Evolutionary conservation across 768 basidiomycete genomes (phyloP).

Genomic region (Leccinellum albellum): DNA sequence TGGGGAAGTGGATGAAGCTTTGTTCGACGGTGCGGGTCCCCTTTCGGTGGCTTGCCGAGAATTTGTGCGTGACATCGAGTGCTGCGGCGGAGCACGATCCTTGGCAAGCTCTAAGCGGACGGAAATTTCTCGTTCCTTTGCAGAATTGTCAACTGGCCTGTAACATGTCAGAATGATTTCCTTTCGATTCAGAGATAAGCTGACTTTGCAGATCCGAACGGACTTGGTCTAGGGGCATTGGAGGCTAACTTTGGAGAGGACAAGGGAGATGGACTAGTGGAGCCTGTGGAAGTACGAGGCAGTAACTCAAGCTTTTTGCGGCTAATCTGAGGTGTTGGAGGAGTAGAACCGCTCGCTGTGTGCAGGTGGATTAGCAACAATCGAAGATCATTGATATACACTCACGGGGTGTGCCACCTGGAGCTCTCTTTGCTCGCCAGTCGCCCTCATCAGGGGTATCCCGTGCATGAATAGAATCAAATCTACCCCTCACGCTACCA

Average conservation of each 20-base stretch:
- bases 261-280: constrained; percentile 68
- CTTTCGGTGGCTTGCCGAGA: constrained; percentile 48
- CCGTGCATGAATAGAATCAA: constrained; percentile 53
- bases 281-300: constrained; percentile 68
- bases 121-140: constrained; percentile 70
- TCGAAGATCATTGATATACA: constrained; percentile 13
- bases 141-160: constrained; percentile 82
- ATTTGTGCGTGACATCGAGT: constrained; percentile 49
- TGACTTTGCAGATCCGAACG: constrained; percentile 85
- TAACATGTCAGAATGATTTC: constrained; percentile 8
- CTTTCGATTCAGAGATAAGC: constrained; percentile 18
- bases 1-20: constrained; percentile 31
- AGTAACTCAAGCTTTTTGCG: constrained; percentile 84
- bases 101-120: constrained; percentile 52
- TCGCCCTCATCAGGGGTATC: constrained; percentile 59
- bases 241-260: constrained; percentile 72
- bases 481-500: constrained; percentile 46
- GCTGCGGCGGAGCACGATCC: constrained; percentile 31
- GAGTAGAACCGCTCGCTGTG: constrained; percentile 66
- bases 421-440: constrained; percentile 59
- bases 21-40: constrained; percentile 26
- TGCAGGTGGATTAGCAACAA: constrained; percentile 7
- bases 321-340: constrained; percentile 75
- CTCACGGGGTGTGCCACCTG: constrained; percentile 62
- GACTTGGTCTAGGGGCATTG: constrained; percentile 54